A percentile compares a stretch with the other conserved stretches of the same genome.
These are phyloP conservation scores for Candida mattraensis DNA, from an alignment of 805 yeast genomes.

Conservation along the genomic window DNA sequence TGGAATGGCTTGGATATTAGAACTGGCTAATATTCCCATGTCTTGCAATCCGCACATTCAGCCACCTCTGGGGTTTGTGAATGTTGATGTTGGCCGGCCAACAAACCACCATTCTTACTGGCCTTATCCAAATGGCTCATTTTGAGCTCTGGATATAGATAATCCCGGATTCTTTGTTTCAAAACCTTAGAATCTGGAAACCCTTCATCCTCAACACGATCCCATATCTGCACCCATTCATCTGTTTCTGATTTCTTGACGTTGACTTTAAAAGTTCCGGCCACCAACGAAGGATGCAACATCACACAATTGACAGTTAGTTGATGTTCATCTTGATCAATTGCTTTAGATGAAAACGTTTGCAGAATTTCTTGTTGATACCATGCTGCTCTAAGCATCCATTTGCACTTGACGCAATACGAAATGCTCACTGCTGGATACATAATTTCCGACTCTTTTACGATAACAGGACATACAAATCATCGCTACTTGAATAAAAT, in stretches of 20 bases:
- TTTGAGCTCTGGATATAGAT: slow-evolving; percentile 50
- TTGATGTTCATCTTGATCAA: slow-evolving; percentile 37
- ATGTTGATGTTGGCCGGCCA: slow-evolving; percentile 11
- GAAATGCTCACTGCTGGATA: slow-evolving; percentile 67
- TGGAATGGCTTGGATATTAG: slow-evolving; percentile 17
- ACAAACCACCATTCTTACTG: slow-evolving; percentile 22
- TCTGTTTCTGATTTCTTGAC: slow-evolving; percentile 37
- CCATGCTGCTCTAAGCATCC: slow-evolving; percentile 91
- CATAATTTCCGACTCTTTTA: too few relatives aligned
- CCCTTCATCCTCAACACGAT: slow-evolving; percentile 62
- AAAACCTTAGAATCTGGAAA: slow-evolving; percentile 85
- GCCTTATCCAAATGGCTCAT: slow-evolving; percentile 66
- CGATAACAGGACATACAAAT: too few relatives aligned
- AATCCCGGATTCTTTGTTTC: slow-evolving; percentile 64
- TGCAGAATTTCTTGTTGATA: slow-evolving; percentile 81
- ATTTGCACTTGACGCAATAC: slow-evolving; percentile 81
- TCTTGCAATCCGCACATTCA: slow-evolving; percentile 31
- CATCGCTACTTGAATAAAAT: too few relatives aligned
- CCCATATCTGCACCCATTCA: slow-evolving; percentile 51
- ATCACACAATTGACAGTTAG: slow-evolving; percentile 51
- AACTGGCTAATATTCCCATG: slow-evolving; percentile 29
- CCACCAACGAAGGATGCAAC: slow-evolving; percentile 42
- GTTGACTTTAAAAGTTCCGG: slow-evolving; percentile 62
- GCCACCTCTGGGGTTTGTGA: slow-evolving; percentile 13
- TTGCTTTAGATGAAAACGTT: slow-evolving; percentile 51